phyloP scores from a whole-genome alignment of 2,329 filamentous ascomycete species.

The Zelopaecilomyces penicillatus region DNA sequence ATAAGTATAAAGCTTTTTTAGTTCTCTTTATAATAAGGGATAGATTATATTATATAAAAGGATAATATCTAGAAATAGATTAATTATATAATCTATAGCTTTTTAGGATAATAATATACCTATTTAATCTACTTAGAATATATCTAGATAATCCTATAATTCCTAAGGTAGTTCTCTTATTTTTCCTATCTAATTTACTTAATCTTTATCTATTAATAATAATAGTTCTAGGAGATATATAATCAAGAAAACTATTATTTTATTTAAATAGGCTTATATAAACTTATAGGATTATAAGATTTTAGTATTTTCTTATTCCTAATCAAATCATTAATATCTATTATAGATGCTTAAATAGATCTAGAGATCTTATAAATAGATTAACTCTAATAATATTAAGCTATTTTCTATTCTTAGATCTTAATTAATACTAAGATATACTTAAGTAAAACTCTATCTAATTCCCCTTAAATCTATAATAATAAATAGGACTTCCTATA shows the following conservation, averaged over 20 bases:
- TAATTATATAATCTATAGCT: conserved; percentile 5
- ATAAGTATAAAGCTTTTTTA: conserved; percentile 6
- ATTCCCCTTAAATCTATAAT: not conserved
- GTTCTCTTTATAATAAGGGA: conserved; percentile 1
- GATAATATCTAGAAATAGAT: not conserved
- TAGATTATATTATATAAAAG: conserved; percentile 5
- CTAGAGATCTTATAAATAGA: not conserved
- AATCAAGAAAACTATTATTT: conserved; percentile 1
- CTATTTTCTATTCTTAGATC: not conserved
- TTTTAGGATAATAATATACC: no score
- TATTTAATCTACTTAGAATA: not conserved
- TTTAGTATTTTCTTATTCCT: not conserved
- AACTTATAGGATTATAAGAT: conserved; percentile 1
- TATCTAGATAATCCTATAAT: no score
- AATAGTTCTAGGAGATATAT: not conserved
- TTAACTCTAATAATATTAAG: not conserved
- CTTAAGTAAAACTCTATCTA: not conserved
- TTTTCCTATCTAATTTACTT: not conserved
- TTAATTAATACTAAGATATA: not conserved
- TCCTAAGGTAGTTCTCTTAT: not conserved
- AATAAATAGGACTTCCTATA: not conserved
- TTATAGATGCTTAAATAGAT: not conserved
- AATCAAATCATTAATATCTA: conserved; percentile 1
- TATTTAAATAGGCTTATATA: not conserved
- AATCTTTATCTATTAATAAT: not conserved